These are phyloP conservation scores for Metarhizium sp. DNA, from an alignment of 2,329 filamentous ascomycete species.

Conservation along the genomic window DNA sequence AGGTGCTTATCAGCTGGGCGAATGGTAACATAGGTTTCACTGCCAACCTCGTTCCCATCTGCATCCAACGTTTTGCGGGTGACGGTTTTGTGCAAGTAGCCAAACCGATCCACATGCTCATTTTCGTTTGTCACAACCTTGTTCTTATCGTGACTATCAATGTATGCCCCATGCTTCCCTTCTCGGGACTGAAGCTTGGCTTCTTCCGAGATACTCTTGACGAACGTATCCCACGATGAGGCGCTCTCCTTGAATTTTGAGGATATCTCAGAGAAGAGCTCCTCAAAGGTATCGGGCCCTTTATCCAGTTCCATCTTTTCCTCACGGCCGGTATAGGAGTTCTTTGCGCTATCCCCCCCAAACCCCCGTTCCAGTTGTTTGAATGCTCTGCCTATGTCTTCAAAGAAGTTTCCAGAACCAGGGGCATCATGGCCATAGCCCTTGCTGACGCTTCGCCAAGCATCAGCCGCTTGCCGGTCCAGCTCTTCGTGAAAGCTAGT, in stretches of 20 bases:
- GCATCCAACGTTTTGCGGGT: slow-evolving; percentile 30
- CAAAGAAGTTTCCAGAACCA: slow-evolving; percentile 6
- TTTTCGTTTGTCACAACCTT: slow-evolving; percentile 25
- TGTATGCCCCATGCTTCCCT: slow-evolving; percentile 6
- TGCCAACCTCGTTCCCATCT: slow-evolving; percentile 31
- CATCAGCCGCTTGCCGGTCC: slow-evolving; percentile 16
- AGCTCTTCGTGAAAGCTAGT: slow-evolving; percentile 21
- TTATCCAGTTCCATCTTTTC: not conserved
- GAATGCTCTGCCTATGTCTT: slow-evolving; percentile 7
- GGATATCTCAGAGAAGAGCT: slow-evolving; percentile 29
- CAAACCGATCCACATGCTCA: slow-evolving; percentile 33
- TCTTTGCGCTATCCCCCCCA: not conserved
- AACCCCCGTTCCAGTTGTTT: slow-evolving; percentile 8
- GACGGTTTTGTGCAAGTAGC: slow-evolving; percentile 32
- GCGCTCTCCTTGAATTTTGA: slow-evolving; percentile 27
- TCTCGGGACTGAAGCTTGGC: slow-evolving; percentile 3
- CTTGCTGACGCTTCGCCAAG: slow-evolving; percentile 15
- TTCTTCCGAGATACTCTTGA: slow-evolving; percentile 23
- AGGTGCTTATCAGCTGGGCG: slow-evolving; percentile 17
- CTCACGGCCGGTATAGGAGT: not conserved
- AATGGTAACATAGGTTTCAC: slow-evolving; percentile 25
- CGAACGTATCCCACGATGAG: slow-evolving; percentile 30
- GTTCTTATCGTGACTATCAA: slow-evolving; percentile 17
- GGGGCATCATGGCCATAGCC: slow-evolving; percentile 9
- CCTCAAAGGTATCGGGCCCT: slow-evolving; percentile 27